phyloP scores from a whole-genome alignment of 2,329 filamentous ascomycete species.

The Nemania sp. region DNA sequence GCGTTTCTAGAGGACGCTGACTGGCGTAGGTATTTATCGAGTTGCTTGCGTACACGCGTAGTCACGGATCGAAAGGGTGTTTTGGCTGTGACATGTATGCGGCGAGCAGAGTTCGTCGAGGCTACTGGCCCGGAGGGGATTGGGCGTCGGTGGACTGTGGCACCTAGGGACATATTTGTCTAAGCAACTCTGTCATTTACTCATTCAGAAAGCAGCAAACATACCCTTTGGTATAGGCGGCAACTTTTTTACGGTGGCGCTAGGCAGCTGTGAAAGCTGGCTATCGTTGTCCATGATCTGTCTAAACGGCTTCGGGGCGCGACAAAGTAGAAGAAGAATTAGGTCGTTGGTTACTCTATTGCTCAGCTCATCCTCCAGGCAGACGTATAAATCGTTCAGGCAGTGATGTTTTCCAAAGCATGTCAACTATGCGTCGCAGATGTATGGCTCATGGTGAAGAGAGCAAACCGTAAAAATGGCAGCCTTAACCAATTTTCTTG shows the following conservation, averaged over 20 bases:
- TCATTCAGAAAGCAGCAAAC: neutral
- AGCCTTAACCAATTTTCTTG: constrained; percentile 22
- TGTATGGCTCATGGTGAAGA: constrained; percentile 12
- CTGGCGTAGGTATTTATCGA: constrained; percentile 64
- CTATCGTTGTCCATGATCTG: constrained; percentile 23
- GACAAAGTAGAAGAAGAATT: constrained; percentile 6
- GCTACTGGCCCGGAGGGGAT: constrained; percentile 56
- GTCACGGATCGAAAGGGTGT: constrained; percentile 77
- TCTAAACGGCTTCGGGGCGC: neutral
- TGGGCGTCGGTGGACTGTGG: constrained; percentile 63
- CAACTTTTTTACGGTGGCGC: constrained; percentile 42
- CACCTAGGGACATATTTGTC: constrained; percentile 53
- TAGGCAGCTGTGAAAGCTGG: constrained; percentile 40
- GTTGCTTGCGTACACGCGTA: constrained; percentile 72
- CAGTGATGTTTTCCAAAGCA: constrained; percentile 20
- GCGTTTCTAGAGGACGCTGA: constrained; percentile 46
- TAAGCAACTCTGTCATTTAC: neutral
- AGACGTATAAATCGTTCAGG: constrained; percentile 24
- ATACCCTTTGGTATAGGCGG: constrained; percentile 50
- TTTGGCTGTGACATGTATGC: constrained; percentile 73
- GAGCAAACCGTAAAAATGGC: constrained; percentile 7
- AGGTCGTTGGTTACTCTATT: neutral
- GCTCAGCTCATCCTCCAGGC: constrained; percentile 39
- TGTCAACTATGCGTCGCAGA: constrained; percentile 24
- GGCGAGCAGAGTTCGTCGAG: constrained; percentile 50